Evolutionary conservation across 495 filamentous ascomycete genomes (phyloP).

Genomic region (Talaromyces ruber): DNA sequence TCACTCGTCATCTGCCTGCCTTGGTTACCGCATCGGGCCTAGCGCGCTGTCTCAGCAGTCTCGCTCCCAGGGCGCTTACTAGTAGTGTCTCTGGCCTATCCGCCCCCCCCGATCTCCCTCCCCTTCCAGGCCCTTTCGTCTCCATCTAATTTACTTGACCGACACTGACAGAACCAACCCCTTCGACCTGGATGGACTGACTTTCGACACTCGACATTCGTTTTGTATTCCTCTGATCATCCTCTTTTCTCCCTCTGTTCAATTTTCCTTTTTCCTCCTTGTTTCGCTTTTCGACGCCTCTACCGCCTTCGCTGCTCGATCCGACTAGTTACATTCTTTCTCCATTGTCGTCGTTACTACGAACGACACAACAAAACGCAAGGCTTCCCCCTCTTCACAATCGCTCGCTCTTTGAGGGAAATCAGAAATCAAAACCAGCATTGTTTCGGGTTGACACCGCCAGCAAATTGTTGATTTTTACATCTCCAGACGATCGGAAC

Average conservation of each 20-base stretch:
- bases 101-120: background rate
- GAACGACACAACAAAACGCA: background rate
- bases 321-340: slow-evolving; percentile 4
- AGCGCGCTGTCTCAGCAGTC: background rate
- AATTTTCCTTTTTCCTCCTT: background rate
- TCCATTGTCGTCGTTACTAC: background rate
- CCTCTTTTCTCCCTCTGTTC: background rate
- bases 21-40: background rate
- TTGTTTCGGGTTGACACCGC: background rate
- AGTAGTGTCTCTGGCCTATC: background rate
- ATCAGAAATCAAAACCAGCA: background rate
- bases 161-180: background rate
- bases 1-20: background rate
- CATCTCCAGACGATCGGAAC: background rate
- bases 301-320: background rate
- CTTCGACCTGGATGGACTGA: background rate
- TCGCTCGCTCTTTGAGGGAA: background rate
- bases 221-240: background rate
- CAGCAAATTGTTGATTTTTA: background rate
- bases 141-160: background rate
- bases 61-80: background rate
- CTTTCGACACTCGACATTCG: background rate
- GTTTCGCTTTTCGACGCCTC: background rate
- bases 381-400: background rate
- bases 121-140: background rate